Percentiles rank a stretch among this genome's conserved stretches.
These are phyloP conservation scores for Quillaja saponaria DNA, from an alignment of 306 rosid species.

Conservation along the genomic window DNA sequence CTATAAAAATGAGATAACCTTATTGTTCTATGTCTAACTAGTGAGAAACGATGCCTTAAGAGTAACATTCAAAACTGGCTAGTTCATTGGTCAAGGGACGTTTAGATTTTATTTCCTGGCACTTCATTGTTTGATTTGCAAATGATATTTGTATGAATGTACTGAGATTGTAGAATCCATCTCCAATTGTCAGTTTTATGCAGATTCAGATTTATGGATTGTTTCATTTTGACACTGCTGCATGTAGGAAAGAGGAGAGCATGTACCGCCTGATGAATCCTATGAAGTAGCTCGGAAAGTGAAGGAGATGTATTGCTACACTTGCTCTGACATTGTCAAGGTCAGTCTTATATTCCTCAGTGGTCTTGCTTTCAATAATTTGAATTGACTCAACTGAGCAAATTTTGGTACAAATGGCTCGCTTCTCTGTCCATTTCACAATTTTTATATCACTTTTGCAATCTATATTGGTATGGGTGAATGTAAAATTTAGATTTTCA, in stretches of 20 bases:
- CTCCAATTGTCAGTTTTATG: conserved; percentile 22
- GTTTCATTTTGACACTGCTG: conserved; percentile 31
- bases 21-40: background rate
- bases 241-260: conserved; percentile 98
- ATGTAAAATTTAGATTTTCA: conserved; percentile 14
- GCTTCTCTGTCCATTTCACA: conserved; percentile 14
- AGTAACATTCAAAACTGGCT: conserved; percentile 7
- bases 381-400: conserved; percentile 4
- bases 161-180: conserved; percentile 18
- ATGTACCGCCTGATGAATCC: conserved; percentile 93
- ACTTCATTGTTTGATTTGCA: conserved; percentile 4
- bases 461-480: conserved; percentile 6
- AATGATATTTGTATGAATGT: background rate
- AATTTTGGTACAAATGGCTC: conserved; percentile 17
- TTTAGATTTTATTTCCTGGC: background rate
- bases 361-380: conserved; percentile 10
- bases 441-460: background rate
- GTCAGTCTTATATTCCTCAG: conserved; percentile 39
- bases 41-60: background rate
- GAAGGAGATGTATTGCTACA: conserved; percentile 94
- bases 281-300: conserved; percentile 98
- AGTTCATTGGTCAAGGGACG: background rate
- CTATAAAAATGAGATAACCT: background rate
- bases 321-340: conserved; percentile 97
- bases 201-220: conserved; percentile 31